A percentile compares a stretch with the other conserved stretches of the same genome.
Conservation (phyloP, 169 alveolate genomes). For the Plasmodium inui region DNA sequence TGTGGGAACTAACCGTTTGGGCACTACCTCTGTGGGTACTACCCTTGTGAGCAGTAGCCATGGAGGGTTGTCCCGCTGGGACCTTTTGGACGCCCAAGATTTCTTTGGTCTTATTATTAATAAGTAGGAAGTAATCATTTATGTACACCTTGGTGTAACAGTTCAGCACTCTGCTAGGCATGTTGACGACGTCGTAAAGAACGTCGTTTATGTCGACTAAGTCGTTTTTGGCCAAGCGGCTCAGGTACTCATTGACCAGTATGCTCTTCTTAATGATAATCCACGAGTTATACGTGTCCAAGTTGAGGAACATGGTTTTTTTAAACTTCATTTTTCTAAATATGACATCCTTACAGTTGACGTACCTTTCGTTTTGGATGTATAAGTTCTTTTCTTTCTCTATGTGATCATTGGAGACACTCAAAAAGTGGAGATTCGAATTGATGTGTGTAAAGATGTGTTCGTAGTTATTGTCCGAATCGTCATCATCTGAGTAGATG, state of each 20-base stretch:
- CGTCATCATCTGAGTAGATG: slow-evolving; percentile 69
- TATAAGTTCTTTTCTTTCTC: slow-evolving; percentile 58
- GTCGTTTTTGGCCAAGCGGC: slow-evolving; percentile 25
- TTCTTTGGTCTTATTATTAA: slow-evolving; percentile 70
- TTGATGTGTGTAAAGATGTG: slow-evolving; percentile 63
- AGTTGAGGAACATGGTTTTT: slow-evolving; percentile 33
- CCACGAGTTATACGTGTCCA: slow-evolving; percentile 69
- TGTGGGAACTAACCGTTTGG: neutral
- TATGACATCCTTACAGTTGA: slow-evolving; percentile 31
- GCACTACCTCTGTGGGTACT: neutral
- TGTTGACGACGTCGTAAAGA: slow-evolving; percentile 34
- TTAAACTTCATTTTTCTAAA: slow-evolving; percentile 53
- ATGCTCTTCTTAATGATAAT: slow-evolving; percentile 46
- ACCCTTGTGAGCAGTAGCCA: neutral
- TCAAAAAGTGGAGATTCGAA: slow-evolving; percentile 47
- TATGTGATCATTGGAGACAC: slow-evolving; percentile 71
- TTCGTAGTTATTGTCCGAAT: slow-evolving; percentile 73
- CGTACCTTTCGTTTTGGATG: slow-evolving; percentile 59
- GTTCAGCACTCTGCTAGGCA: slow-evolving; percentile 1
- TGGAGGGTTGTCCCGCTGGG: neutral
- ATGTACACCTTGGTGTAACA: slow-evolving; percentile 53
- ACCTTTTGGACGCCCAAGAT: slow-evolving; percentile 58
- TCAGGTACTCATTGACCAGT: slow-evolving; percentile 35
- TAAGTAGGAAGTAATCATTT: slow-evolving; percentile 33
- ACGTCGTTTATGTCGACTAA: slow-evolving; percentile 63